These are phyloP conservation scores for Galerina sulciceps DNA, from an alignment of 768 basidiomycete genomes.

Conservation along the genomic window DNA sequence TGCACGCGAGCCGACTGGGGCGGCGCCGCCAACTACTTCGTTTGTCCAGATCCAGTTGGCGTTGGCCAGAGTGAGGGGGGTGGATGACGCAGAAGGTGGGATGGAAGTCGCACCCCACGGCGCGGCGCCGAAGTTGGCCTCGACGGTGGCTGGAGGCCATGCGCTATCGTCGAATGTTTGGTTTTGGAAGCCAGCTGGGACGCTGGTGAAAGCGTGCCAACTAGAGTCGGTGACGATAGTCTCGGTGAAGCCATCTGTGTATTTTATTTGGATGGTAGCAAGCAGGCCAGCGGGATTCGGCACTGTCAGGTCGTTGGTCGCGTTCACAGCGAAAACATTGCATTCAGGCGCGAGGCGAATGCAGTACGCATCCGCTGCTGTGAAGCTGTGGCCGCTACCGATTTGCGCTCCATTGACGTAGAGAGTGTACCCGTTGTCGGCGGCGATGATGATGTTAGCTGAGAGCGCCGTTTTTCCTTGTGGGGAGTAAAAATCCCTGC, in stretches of 20 bases:
- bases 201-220: conserved; percentile 27
- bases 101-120: not conserved
- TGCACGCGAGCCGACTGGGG: conserved; percentile 29
- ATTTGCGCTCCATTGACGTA: conserved; percentile 32
- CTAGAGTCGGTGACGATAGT: conserved; percentile 31
- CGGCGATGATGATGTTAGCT: conserved; percentile 30
- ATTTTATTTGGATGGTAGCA: conserved; percentile 30
- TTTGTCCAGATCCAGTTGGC: conserved; percentile 34
- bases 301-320: conserved; percentile 9
- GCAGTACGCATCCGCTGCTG: conserved; percentile 28
- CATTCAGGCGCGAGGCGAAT: conserved; percentile 26
- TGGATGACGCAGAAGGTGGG: not conserved
- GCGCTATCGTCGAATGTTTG: conserved; percentile 31
- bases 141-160: conserved; percentile 31
- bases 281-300: conserved; percentile 25
- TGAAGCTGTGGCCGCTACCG: conserved; percentile 25
- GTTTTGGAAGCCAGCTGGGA: conserved; percentile 31
- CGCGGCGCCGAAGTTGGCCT: conserved; percentile 1
- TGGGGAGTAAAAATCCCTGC: conserved; percentile 25
- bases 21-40: conserved; percentile 23
- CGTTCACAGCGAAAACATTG: conserved; percentile 36
- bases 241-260: conserved; percentile 32
- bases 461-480: conserved; percentile 27
- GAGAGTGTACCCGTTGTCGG: conserved; percentile 32
- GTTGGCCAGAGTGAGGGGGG: not conserved